Percentiles rank a stretch among this genome's conserved stretches.
phyloP scores from a whole-genome alignment of 2,329 filamentous ascomycete genomes.

The Arthrobotrys conoides region DNA sequence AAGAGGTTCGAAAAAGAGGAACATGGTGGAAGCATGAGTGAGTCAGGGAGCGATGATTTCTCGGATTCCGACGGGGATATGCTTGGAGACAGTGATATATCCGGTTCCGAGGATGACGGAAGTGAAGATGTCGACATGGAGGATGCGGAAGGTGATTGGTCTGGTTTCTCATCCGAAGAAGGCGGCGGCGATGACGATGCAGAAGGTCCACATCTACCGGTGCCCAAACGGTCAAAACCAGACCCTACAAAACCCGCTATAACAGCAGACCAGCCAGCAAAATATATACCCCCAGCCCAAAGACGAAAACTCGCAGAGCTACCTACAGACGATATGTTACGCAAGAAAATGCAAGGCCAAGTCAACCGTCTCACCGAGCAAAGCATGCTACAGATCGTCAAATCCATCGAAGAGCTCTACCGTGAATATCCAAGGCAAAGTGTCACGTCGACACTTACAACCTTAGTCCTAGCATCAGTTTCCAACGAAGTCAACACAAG shows the following conservation, averaged over 20 bases:
- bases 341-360: conserved; percentile 85
- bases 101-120: conserved; percentile 15
- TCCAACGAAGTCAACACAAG: conserved; percentile 82
- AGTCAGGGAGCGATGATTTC: conserved; percentile 63
- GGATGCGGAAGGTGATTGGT: conserved; percentile 69
- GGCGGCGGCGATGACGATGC: background rate
- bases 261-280: conserved; percentile 61
- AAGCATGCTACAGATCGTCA: conserved; percentile 86
- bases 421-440: conserved; percentile 86
- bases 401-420: conserved; percentile 86
- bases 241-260: conserved; percentile 52
- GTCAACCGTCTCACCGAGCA: conserved; percentile 94
- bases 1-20: conserved; percentile 62
- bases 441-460: conserved; percentile 84
- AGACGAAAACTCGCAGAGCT: conserved; percentile 76
- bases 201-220: background rate
- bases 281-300: conserved; percentile 92
- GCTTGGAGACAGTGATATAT: conserved; percentile 40
- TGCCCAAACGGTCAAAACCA: conserved; percentile 22
- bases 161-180: conserved; percentile 46
- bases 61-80: conserved; percentile 48
- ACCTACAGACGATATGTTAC: conserved; percentile 75
- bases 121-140: conserved; percentile 53
- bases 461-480: conserved; percentile 83
- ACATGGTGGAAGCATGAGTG: conserved; percentile 35